phyloP scores from a whole-genome alignment of 768 basidiomycete genomes.

The Amanita inopinata region DNA sequence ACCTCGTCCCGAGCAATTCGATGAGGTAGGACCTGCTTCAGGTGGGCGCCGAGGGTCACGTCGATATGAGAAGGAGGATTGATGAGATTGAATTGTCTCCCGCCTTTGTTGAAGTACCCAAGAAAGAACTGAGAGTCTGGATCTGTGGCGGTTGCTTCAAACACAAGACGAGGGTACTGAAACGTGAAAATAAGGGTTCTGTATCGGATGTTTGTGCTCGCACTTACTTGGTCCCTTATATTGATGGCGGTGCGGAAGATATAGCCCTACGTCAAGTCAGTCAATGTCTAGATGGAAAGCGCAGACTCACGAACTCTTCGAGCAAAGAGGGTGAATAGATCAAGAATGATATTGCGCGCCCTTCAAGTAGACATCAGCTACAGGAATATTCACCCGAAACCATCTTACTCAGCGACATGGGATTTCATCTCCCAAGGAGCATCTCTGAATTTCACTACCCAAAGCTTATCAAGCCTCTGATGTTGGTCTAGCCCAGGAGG shows the following conservation, averaged over 20 bases:
- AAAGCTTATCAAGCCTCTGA: constrained; percentile 32
- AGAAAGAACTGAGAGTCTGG: constrained; percentile 48
- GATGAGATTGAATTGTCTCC: constrained; percentile 42
- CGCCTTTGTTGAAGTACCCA: constrained; percentile 52
- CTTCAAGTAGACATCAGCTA: constrained; percentile 21
- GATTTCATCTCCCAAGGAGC: constrained; percentile 62
- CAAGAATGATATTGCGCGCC: constrained; percentile 49
- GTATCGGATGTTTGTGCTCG: background rate
- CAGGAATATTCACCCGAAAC: constrained; percentile 1
- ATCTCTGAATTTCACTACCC: constrained; percentile 55
- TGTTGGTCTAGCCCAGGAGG: constrained; percentile 49
- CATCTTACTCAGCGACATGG: constrained; percentile 43
- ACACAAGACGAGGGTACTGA: constrained; percentile 55
- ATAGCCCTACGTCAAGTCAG: constrained; percentile 43
- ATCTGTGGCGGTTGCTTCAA: constrained; percentile 44
- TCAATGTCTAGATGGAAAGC: constrained; percentile 6
- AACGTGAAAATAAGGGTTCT: constrained; percentile 7
- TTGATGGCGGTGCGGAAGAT: constrained; percentile 58
- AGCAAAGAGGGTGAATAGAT: constrained; percentile 52
- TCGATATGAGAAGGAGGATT: constrained; percentile 35
- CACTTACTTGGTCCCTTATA: constrained; percentile 40
- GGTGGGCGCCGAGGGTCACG: constrained; percentile 27
- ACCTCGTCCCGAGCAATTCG: constrained; percentile 29
- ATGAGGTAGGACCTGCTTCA: constrained; percentile 27
- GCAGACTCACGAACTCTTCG: constrained; percentile 37